phyloP scores from a whole-genome alignment of 2,329 filamentous ascomycete genomes.

The Graphilbum ipis-grandicollis region DNA sequence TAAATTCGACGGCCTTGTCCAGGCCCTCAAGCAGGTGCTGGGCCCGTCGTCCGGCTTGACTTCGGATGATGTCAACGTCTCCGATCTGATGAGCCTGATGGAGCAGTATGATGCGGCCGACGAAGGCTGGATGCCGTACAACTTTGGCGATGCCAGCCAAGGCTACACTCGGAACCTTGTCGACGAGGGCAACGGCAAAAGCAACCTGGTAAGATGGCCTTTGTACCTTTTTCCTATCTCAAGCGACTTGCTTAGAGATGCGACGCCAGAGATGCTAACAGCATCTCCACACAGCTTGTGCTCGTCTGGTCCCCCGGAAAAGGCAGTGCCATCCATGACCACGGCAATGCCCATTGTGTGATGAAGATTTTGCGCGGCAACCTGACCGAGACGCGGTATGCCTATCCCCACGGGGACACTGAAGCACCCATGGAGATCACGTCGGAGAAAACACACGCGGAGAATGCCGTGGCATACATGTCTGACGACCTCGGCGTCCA shows the following conservation, averaged over 20 bases:
- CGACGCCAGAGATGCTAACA: background rate
- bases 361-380: slow-evolving; percentile 76
- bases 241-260: background rate
- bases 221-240: background rate
- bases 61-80: slow-evolving; percentile 64
- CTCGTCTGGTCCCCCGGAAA: slow-evolving; percentile 81
- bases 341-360: slow-evolving; percentile 75
- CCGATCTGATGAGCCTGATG: slow-evolving; percentile 57
- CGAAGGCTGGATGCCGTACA: slow-evolving; percentile 58
- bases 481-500: slow-evolving; percentile 79
- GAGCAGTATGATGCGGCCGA: slow-evolving; percentile 50
- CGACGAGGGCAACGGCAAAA: slow-evolving; percentile 63
- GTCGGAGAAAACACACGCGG: slow-evolving; percentile 47
- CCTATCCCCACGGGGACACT: slow-evolving; percentile 41
- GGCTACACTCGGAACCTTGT: slow-evolving; percentile 80
- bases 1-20: slow-evolving; percentile 46
- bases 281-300: slow-evolving; percentile 40
- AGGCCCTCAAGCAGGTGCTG: slow-evolving; percentile 54
- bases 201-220: slow-evolving; percentile 33
- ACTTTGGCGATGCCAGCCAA: slow-evolving; percentile 50
- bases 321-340: slow-evolving; percentile 73
- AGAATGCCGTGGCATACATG: slow-evolving; percentile 77
- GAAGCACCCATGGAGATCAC: slow-evolving; percentile 44
- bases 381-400: slow-evolving; percentile 67
- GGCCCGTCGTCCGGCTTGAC: slow-evolving; percentile 69